Conservation (phyloP, 129 eudicot genomes). For the Arctium lappa region DNA sequence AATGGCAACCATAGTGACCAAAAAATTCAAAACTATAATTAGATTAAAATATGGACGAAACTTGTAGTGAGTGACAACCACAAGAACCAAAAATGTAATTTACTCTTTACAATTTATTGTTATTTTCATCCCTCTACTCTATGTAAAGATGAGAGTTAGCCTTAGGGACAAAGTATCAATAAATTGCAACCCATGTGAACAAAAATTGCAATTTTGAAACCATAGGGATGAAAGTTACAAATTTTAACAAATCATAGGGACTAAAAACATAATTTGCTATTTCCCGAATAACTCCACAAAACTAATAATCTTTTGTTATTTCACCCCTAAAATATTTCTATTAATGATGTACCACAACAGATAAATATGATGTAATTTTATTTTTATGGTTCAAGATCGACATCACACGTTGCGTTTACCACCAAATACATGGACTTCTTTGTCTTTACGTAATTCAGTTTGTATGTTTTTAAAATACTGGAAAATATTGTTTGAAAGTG, state of each 20-base stretch:
- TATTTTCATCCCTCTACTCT: no score
- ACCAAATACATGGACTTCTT: not conserved
- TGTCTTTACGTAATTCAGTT: constrained; percentile 16
- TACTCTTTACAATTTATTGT: not conserved
- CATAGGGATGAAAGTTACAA: not conserved
- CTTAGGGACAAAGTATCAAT: not conserved
- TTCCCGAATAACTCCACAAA: constrained; percentile 17
- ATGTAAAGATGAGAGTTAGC: not conserved
- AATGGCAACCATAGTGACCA: no score
- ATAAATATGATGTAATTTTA: constrained; percentile 1
- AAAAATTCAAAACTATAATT: no score
- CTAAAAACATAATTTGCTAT: not conserved
- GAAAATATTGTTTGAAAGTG: constrained; percentile 10
- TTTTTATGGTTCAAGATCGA: constrained; percentile 20
- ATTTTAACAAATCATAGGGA: not conserved
- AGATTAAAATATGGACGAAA: no score
- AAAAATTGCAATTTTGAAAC: no score
- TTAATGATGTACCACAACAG: constrained; percentile 15
- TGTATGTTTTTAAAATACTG: not conserved
- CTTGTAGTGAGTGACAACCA: no score
- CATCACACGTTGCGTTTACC: constrained; percentile 29
- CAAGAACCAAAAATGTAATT: no score
- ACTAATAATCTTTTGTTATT: constrained; percentile 18
- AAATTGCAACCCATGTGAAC: not conserved
- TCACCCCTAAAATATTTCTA: constrained; percentile 2